Percentiles rank a stretch among this genome's conserved stretches.
phyloP scores from a whole-genome alignment of 2,329 filamentous ascomycete species.

The Fusarium duplospermum region DNA sequence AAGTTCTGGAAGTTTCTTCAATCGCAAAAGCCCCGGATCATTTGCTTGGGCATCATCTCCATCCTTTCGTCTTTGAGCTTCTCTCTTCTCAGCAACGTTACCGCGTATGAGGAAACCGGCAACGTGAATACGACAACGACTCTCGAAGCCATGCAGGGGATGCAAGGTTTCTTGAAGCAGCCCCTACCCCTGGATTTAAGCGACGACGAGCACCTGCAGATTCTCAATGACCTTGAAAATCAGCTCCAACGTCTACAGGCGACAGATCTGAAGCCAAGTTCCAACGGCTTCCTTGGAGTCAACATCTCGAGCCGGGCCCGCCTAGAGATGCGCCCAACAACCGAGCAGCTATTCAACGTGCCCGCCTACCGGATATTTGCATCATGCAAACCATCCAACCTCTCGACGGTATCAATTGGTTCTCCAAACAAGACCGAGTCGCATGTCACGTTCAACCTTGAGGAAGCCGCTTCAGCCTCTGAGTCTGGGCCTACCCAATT shows the following conservation, averaged over 20 bases:
- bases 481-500: neutral
- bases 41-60: slow-evolving; percentile 16
- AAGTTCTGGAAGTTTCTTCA: slow-evolving; percentile 25
- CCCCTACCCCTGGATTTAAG: neutral
- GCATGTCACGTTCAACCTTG: slow-evolving; percentile 12
- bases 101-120: slow-evolving; percentile 22
- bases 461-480: neutral
- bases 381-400: neutral
- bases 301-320: slow-evolving; percentile 13
- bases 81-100: slow-evolving; percentile 16
- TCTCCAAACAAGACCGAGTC: neutral
- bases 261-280: neutral
- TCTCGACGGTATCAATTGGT: neutral
- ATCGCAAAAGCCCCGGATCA: slow-evolving; percentile 21
- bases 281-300: neutral
- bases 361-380: slow-evolving; percentile 12
- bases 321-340: neutral
- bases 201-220: neutral
- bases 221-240: neutral
- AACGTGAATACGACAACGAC: neutral
- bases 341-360: slow-evolving; percentile 8
- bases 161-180: neutral
- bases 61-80: slow-evolving; percentile 25
- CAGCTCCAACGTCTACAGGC: slow-evolving; percentile 1
- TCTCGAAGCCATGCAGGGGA: slow-evolving; percentile 26